Conservation (phyloP, 306 rosid genomes). For the Myrica gale region DNA sequence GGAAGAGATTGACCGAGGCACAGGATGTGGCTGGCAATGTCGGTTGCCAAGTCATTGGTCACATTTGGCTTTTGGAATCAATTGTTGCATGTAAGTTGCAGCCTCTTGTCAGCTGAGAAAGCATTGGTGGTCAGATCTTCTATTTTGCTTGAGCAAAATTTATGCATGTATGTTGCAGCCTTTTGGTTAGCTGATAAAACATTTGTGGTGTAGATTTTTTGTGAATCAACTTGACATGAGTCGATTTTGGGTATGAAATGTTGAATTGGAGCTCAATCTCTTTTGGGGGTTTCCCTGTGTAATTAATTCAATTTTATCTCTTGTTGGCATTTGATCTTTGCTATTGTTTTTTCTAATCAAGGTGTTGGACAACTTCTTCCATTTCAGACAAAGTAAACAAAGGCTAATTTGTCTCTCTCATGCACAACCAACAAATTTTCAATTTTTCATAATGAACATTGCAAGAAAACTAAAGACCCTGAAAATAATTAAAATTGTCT, state of each 20-base stretch:
- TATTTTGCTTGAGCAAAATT: not conserved
- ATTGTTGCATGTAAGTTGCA: conserved; percentile 68
- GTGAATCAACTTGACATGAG: not conserved
- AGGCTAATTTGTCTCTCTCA: too few relatives aligned
- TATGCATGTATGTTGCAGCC: not conserved
- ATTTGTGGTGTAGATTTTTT: not conserved
- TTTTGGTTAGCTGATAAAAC: not conserved
- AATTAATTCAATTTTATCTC: not conserved
- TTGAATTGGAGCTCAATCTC: too few relatives aligned
- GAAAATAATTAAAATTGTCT: too few relatives aligned
- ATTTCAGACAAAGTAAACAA: too few relatives aligned
- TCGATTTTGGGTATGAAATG: too few relatives aligned
- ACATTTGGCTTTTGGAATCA: conserved; percentile 87
- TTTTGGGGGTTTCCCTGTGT: too few relatives aligned
- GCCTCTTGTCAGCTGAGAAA: conserved; percentile 50
- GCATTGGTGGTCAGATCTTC: conserved; percentile 3
- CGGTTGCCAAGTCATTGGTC: conserved; percentile 61
- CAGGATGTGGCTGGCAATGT: conserved; percentile 59
- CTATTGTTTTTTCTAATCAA: too few relatives aligned
- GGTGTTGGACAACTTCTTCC: too few relatives aligned
- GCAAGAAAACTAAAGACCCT: too few relatives aligned
- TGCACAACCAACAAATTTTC: too few relatives aligned
- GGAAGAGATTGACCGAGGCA: conserved; percentile 77
- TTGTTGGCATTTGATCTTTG: not conserved
- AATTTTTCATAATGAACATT: too few relatives aligned